Percentiles rank a stretch among this genome's conserved stretches.
Evolutionary conservation across 768 basidiomycete species (phyloP).

Genomic region (Russula sp.): DNA sequence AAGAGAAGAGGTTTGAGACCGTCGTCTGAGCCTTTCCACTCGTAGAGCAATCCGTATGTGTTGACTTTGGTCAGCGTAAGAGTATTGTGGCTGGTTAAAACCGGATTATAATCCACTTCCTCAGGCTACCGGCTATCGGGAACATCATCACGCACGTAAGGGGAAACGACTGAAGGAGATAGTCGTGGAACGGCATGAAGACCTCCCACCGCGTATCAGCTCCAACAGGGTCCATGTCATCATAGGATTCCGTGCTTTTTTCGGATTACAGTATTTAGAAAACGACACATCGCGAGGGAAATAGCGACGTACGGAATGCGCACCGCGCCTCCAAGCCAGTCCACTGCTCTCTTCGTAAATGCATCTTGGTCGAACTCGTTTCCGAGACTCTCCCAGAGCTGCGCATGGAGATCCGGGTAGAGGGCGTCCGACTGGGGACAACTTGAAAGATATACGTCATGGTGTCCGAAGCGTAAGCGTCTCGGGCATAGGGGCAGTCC

Average conservation of each 20-base stretch:
- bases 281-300: background rate
- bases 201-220: conserved; percentile 42
- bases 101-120: too few relatives aligned
- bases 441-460: background rate
- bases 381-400: conserved; percentile 32
- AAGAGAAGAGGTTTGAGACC: conserved; percentile 50
- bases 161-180: conserved; percentile 50
- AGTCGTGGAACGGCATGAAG: conserved; percentile 36
- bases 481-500: background rate
- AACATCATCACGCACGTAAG: conserved; percentile 41
- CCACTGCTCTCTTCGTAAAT: conserved; percentile 34
- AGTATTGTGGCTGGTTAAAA: conserved; percentile 38
- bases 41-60: conserved; percentile 55
- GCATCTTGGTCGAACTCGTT: conserved; percentile 29
- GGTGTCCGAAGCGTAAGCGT: background rate
- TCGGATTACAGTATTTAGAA: background rate
- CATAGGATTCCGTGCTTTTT: conserved; percentile 47
- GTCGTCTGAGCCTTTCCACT: conserved; percentile 49
- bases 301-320: conserved; percentile 33
- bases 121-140: too few relatives aligned
- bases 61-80: conserved; percentile 53
- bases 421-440: conserved; percentile 30
- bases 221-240: conserved; percentile 43
- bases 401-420: conserved; percentile 29
- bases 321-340: conserved; percentile 38